Percentiles rank a stretch among this genome's conserved stretches.
Conservation (phyloP, 1,139 yeast species). For the Candida frijolesensis region DNA sequence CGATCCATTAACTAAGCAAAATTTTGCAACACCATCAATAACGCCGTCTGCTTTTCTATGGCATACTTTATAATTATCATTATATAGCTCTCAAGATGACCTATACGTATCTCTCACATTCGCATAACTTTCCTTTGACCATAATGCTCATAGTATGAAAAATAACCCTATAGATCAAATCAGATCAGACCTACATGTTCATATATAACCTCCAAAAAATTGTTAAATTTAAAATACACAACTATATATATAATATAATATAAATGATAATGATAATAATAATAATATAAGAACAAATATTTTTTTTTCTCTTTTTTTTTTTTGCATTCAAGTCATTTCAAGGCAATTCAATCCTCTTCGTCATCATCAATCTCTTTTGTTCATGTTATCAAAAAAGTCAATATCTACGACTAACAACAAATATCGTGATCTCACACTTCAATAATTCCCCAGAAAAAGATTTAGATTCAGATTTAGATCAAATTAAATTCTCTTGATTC, state of each 20-base stretch:
- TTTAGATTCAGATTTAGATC: not conserved
- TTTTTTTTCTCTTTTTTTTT: not conserved
- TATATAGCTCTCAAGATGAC: too few species aligned
- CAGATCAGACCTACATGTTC: not conserved
- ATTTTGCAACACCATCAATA: too few species aligned
- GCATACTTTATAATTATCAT: too few species aligned
- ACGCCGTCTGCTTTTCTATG: too few species aligned
- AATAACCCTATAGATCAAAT: too few species aligned
- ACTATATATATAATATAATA: conserved; percentile 2
- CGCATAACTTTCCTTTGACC: too few species aligned
- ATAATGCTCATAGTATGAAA: too few species aligned
- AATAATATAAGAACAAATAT: not conserved
- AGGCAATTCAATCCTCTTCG: not conserved
- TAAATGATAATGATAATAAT: not conserved
- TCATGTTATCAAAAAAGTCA: not conserved
- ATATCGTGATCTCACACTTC: not conserved
- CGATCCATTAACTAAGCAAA: too few species aligned
- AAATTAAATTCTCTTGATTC: not conserved
- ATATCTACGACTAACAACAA: not conserved
- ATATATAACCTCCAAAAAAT: not conserved
- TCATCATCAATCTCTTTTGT: too few species aligned
- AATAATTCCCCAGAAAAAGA: not conserved
- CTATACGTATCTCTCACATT: too few species aligned
- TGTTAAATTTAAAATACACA: conserved; percentile 6
- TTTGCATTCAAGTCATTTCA: not conserved